Evolutionary conservation across 202 grass and related monocot species (phyloP).

Genomic region (Zoysia matrella): DNA sequence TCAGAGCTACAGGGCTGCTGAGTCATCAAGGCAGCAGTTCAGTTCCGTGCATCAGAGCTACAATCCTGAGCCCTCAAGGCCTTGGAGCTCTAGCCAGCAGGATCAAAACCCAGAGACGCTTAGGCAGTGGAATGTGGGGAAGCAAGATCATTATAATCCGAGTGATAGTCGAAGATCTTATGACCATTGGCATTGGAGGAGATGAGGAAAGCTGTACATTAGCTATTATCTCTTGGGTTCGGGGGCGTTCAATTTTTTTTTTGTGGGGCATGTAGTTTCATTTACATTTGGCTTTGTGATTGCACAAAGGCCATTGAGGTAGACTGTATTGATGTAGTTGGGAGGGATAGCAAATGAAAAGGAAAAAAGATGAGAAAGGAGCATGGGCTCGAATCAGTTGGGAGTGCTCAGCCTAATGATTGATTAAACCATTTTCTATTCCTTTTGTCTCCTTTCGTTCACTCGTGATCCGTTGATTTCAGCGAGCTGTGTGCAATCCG

Average conservation of each 20-base stretch:
- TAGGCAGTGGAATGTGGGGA: slow-evolving; percentile 16
- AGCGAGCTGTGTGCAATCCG: too few species aligned
- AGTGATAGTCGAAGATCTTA: slow-evolving; percentile 36
- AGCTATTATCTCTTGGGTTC: slow-evolving; percentile 17
- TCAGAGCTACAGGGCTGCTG: slow-evolving; percentile 26
- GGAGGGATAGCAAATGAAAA: background rate
- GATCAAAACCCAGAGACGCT: slow-evolving; percentile 19
- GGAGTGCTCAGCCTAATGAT: background rate
- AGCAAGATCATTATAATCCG: slow-evolving; percentile 47
- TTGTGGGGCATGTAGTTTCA: slow-evolving; percentile 32
- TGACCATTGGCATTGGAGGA: slow-evolving; percentile 41
- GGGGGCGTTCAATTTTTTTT: slow-evolving; percentile 2
- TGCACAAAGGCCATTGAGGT: slow-evolving; percentile 40
- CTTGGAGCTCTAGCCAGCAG: slow-evolving; percentile 20
- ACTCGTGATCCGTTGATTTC: too few species aligned
- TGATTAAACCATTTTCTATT: too few species aligned
- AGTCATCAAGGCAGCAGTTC: slow-evolving; percentile 49
- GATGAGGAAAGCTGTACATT: slow-evolving; percentile 47
- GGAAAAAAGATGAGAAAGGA: background rate
- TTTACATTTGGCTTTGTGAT: slow-evolving; percentile 43
- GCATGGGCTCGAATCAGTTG: background rate
- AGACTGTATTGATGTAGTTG: background rate
- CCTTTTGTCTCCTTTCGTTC: too few species aligned
- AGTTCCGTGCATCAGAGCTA: slow-evolving; percentile 18
- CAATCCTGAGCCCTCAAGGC: slow-evolving; percentile 20